Conservation (phyloP, 1,139 yeast genomes). For the Hansenula anomala region DNA sequence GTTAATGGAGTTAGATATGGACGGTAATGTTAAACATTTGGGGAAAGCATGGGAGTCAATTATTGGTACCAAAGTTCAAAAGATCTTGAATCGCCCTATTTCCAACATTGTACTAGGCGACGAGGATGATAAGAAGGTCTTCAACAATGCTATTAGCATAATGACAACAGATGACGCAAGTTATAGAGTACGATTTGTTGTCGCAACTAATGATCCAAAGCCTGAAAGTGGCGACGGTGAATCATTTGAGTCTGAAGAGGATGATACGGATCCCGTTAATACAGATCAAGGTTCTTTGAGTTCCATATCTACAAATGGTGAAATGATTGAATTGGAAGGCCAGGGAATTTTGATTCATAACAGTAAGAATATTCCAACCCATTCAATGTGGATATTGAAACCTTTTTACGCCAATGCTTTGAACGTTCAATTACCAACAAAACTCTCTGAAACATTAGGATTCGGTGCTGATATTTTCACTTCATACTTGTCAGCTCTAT, state of each 20-base stretch:
- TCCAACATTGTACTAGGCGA: conserved; percentile 64
- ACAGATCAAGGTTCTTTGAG: conserved; percentile 26
- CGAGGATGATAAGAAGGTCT: conserved; percentile 61
- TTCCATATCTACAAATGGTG: conserved; percentile 49
- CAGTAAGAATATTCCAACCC: conserved; percentile 55
- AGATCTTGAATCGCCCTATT: conserved; percentile 56
- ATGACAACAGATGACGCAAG: conserved; percentile 75
- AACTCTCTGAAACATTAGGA: conserved; percentile 68
- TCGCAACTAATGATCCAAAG: conserved; percentile 40
- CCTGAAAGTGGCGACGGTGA: conserved; percentile 21
- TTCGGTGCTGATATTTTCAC: conserved; percentile 87
- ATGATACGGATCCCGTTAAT: conserved; percentile 16
- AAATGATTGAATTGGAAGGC: conserved; percentile 75
- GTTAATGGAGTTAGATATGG: conserved; percentile 79
- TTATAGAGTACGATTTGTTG: conserved; percentile 69
- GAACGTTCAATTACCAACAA: conserved; percentile 61
- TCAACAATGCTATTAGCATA: conserved; percentile 62
- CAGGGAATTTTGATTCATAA: conserved; percentile 92
- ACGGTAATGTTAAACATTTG: conserved; percentile 70
- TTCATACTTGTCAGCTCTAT: conserved; percentile 60
- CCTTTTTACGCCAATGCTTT: conserved; percentile 63
- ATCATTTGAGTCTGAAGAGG: conserved; percentile 10
- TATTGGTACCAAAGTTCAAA: conserved; percentile 53
- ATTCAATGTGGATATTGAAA: conserved; percentile 90
- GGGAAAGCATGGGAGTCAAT: conserved; percentile 75